Base-by-base conservation (phyloP, 2,329 filamentous ascomycete genomes). In the Trichoderma atroviride region DNA sequence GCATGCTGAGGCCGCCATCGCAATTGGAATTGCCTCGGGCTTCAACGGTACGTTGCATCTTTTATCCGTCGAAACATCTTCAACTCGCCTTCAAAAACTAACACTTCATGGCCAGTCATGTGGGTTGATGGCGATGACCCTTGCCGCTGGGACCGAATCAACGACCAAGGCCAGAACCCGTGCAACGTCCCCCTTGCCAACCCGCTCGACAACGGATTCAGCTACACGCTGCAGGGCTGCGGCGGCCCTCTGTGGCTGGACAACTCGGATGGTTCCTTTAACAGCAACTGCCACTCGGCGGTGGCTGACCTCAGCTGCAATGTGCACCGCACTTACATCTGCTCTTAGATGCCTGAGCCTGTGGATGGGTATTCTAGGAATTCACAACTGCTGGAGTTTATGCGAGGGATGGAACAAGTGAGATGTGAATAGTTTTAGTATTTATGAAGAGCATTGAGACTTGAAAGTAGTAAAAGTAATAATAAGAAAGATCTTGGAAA, bases 201-300 rank as follows among this genome's bases (percentile, higher is more conserved):
- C 31, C 27, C 40, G 14, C 60, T 63, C n/a, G n/a, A 9, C 6
- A 63, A 63, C 22, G 60, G 60, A 31, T 52, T 10, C 31, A 63
- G n/a, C 11, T 63, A 63, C 11, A 37, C 27, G 9, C 31, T 63
- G n/a, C 47, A 63, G 22, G 60, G 60, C n/a, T 63, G 60, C 31
- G 60, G 60, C 16, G 60, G 60, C 4, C 1, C 13, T 2, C 47
- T 63, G 4, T 63, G 60, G 60, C 47, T 63, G 47, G 31, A 53
- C 29, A 63, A 63, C 27, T 31, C 19, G 13, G 60, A 63, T 24
- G 60, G 60, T 13, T 63, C 59, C n/a, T 63, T 63, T n/a, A 63
- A 63, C 31, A 63, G 60, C 47, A 63, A 63, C 60, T 63, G 60
- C 16, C 16, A 4, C 5, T 14, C n/a, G 5, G 60, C 60, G 14